Conservation (phyloP, 2,329 filamentous ascomycete genomes). For the Ophiocordyceps sinensis region DNA sequence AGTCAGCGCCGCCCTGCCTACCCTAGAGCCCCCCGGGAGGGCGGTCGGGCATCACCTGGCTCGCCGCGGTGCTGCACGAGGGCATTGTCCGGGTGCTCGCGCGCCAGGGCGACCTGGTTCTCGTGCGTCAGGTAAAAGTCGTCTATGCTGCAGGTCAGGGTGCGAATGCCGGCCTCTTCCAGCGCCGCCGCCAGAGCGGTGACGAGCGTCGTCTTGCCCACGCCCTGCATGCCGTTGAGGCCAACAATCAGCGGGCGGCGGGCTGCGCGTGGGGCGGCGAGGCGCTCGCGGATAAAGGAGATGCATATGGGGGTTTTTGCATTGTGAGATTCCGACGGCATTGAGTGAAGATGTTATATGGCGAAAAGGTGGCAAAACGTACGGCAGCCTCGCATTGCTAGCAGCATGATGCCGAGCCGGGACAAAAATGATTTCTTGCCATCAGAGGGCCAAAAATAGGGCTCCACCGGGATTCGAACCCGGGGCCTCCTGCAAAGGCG, state of each 20-base stretch:
- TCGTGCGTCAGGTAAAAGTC: conserved; percentile 73
- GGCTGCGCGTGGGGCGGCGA: conserved; percentile 30
- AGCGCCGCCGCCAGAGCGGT: conserved; percentile 49
- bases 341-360: no score
- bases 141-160: conserved; percentile 69
- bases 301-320: conserved; percentile 69
- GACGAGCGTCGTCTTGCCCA: conserved; percentile 84
- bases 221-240: conserved; percentile 81
- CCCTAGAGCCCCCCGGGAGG: neutral
- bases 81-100: conserved; percentile 52
- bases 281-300: conserved; percentile 55
- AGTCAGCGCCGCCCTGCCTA: neutral
- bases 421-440: neutral
- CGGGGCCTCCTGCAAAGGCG: conserved; percentile 9
- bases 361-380: neutral
- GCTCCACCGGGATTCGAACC: conserved; percentile 9
- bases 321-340: conserved; percentile 19
- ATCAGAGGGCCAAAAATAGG: conserved; percentile 3
- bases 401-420: no score
- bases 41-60: conserved; percentile 35
- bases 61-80: conserved; percentile 73
- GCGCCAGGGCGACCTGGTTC: conserved; percentile 51
- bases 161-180: conserved; percentile 40
- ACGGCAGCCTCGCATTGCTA: no score
- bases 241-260: conserved; percentile 59